Base-by-base conservation (phyloP, 1,139 yeast species). In the Suhomyces wounanorum region DNA sequence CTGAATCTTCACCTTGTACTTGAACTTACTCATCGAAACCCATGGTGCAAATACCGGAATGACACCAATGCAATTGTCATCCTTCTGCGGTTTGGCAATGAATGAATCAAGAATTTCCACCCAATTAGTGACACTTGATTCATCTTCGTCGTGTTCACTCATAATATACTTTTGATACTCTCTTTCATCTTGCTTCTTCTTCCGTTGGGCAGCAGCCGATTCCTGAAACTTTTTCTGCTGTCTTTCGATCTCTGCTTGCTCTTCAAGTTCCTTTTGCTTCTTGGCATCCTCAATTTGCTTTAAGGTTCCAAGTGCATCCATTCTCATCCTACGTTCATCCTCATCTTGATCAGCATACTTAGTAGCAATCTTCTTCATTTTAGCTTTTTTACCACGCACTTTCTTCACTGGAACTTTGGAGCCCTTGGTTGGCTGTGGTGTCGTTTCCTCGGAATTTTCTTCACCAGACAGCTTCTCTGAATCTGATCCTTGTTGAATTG, bases 11-110 rank as follows among this genome's bases (percentile, higher is more conserved):
- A 89, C 86, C 65, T 90, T 91, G 70, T 88, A 91, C 65, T 89
- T 87, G 69, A 79, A 82, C 65, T 87, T 87, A 54, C 75, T 79
- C 59, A 94, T 69, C 0, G 97, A 79, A 11, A 81, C 70, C 96
- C 97, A 95, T 1, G 99, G 99, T 0, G 94, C 98, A 76, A 91
- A 92, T 9, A 89, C 85, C 0, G 98, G 96, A 8, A 94, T 81
- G 8, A 88, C 82, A 47, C 84, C 89, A 8, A 67, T 60, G 13
- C 85, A 58, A 0, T 71, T 69, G 58, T 81, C 84, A 0, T 70
- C 65, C 23, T 70, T 58, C 7, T 68, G 64, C 0, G 85, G 84
- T 43, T 78, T 75, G 16, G 74, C 52, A 16, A 79, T 59, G 33
- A 77, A 67, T 1, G 70, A 62, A 57, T 77, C 82, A 35, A 77